phyloP scores from a whole-genome alignment of 23 red algal genomes.

The Pyropia haitanensis region DNA sequence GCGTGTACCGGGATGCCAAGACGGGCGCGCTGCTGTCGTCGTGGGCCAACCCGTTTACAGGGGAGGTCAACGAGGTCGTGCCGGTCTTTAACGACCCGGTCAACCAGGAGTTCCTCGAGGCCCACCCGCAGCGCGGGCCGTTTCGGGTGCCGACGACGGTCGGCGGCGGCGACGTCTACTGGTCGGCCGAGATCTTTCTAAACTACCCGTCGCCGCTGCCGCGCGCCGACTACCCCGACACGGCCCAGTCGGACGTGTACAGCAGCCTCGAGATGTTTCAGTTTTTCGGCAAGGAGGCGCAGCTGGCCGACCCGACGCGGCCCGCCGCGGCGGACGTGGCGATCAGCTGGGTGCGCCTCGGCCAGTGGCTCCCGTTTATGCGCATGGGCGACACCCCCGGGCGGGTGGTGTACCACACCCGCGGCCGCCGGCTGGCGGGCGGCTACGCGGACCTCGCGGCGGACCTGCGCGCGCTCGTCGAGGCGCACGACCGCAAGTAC shows the following conservation, averaged over 20 bases:
- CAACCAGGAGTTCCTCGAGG: constrained; percentile 74
- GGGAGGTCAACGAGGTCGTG: constrained; percentile 41
- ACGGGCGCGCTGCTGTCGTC: constrained; percentile 46
- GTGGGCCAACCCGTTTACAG: constrained; percentile 81
- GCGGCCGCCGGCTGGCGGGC: constrained; percentile 47
- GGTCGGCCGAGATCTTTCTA: constrained; percentile 81
- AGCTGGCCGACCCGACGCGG: constrained; percentile 36
- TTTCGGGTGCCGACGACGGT: constrained; percentile 54
- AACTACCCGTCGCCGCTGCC: constrained; percentile 81
- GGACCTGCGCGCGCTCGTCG: constrained; percentile 52
- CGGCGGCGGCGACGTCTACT: constrained; percentile 62
- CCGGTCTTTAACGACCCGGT: constrained; percentile 94
- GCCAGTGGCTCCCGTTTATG: constrained; percentile 98
- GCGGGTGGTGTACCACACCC: constrained; percentile 83
- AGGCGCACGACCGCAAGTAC: constrained; percentile 49
- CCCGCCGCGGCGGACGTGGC: constrained; percentile 37
- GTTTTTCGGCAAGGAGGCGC: constrained; percentile 55
- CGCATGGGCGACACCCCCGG: constrained; percentile 73
- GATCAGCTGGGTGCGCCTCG: constrained; percentile 79
- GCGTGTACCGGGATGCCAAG: constrained; percentile 56
- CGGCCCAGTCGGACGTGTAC: constrained; percentile 42
- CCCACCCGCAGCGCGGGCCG: constrained; percentile 6
- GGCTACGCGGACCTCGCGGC: constrained; percentile 58
- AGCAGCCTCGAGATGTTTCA: constrained; percentile 85
- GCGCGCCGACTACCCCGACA: constrained; percentile 47